Evolutionary conservation across 805 yeast genomes (phyloP), one percentile per base, ranked within the genome.

Genomic region (Naumovozyma dairenensis): DNA sequence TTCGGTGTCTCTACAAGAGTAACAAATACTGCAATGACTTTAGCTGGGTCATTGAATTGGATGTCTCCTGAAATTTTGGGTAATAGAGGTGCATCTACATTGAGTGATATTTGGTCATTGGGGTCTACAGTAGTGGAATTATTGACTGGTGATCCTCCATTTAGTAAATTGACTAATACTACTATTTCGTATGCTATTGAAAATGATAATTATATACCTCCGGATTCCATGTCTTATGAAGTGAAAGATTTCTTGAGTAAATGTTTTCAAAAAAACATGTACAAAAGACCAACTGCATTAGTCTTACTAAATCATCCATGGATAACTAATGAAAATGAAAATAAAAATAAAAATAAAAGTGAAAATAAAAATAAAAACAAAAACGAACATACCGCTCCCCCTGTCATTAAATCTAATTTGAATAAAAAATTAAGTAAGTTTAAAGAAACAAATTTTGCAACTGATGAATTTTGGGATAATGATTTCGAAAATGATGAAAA

Each of bases 41-140:
- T 72, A 49, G 77, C 72, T 6, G 98, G 98, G 2, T 85, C 97
- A 0, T 94, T 96, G 0, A 82, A 89, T 53, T 92, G 97, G 97
- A 87, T 92, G 96, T 96, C 98, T 0, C 98, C 98, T 0, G 98
- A 92, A 52, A 77, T 93, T 2, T 81, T 92, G 4, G 66, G 78
- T 27, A 77, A 85, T 46, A 82, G 80, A 48, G 94, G 93, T 3
- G 80, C 89, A 2, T 78, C 93, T 7, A 74, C 89, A 0, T 80
- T 93, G 2, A 83, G 94, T 2, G 98, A 92, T 60, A 73, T 82
- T 19, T 82, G 92, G 97, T 82, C 94, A 6, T 58, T 92, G 18
- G 98, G 97, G 3, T 93, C 96, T n/a, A 89, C 97, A 0, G 72
- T 87, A 3, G 73, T 89, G 2, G 98, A 92, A 55, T 63, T 92